phyloP scores from a whole-genome alignment of 352 stramenopile species.

The Globisporangium splendens region DNA sequence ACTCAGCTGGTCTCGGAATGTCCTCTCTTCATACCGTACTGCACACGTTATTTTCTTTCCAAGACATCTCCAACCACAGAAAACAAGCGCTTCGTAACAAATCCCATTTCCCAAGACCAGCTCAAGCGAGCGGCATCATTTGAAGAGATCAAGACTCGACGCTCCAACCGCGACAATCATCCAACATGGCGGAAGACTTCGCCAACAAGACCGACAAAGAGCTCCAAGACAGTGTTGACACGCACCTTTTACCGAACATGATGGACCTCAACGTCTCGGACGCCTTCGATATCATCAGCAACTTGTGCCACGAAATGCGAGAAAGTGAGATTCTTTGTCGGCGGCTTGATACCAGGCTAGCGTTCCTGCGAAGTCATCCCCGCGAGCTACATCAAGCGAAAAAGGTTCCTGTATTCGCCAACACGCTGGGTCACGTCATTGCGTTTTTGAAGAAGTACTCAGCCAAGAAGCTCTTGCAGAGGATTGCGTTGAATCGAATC shows the following conservation, averaged over 20 bases:
- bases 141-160: too few relatives aligned
- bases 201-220: too few relatives aligned
- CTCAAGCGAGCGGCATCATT: too few relatives aligned
- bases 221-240: background rate
- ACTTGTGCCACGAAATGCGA: conserved; percentile 13
- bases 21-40: too few relatives aligned
- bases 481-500: conserved; percentile 1
- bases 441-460: conserved; percentile 12
- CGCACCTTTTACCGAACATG: background rate
- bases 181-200: too few relatives aligned
- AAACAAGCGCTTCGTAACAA: too few relatives aligned
- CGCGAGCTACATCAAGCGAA: conserved; percentile 18
- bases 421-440: conserved; percentile 21
- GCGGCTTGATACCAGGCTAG: conserved; percentile 4
- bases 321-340: conserved; percentile 8
- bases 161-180: too few relatives aligned
- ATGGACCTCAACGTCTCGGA: background rate
- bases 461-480: conserved; percentile 3
- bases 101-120: too few relatives aligned
- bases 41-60: too few relatives aligned
- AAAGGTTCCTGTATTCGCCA: conserved; percentile 24
- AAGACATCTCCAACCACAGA: too few relatives aligned
- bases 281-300: background rate
- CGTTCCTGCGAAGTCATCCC: conserved; percentile 24
- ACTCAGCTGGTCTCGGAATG: too few relatives aligned